These are phyloP conservation scores for Eimeria acervulina DNA, from an alignment of 169 alveolate genomes.

Conservation along the genomic window DNA sequence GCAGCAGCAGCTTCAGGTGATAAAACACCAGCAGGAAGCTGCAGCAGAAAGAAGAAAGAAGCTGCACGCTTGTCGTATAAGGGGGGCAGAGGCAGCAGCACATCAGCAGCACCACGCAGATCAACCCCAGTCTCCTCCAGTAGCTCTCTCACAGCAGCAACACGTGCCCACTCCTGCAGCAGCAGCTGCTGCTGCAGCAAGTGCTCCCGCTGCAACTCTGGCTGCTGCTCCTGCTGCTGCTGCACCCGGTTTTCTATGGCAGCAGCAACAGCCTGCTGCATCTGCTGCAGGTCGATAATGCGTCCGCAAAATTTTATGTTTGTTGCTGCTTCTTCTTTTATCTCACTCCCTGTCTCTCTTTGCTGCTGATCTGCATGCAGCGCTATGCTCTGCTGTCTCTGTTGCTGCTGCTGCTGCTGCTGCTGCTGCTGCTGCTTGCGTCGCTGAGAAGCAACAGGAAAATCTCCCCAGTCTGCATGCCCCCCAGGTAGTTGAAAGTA, in stretches of 20 bases:
- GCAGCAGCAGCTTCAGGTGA: background rate
- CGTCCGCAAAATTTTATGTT: background rate
- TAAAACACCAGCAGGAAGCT: background rate
- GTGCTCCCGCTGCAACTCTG: background rate
- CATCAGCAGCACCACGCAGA: background rate
- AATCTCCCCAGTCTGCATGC: background rate
- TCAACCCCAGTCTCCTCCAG: slow-evolving; percentile 12
- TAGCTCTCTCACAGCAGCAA: background rate
- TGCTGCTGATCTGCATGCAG: background rate
- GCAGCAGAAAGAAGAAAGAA: slow-evolving; percentile 20
- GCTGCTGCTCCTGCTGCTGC: slow-evolving; percentile 57
- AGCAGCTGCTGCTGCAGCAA: slow-evolving; percentile 13
- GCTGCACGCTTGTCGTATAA: background rate
- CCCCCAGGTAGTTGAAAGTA: slow-evolving; percentile 20
- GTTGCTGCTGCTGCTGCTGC: slow-evolving; percentile 37
- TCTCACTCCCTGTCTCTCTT: background rate
- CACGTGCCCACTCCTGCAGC: slow-evolving; percentile 63
- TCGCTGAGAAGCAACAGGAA: background rate
- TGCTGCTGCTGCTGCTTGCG: background rate
- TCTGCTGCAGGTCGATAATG: background rate
- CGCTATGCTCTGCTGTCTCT: background rate
- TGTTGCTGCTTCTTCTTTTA: background rate
- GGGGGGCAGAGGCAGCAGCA: slow-evolving; percentile 22
- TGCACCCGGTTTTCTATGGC: slow-evolving; percentile 1
- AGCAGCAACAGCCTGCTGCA: background rate